Evolutionary conservation across 176 grass and related monocot species (phyloP).

Genomic region (Urochloa ruziziensis): DNA sequence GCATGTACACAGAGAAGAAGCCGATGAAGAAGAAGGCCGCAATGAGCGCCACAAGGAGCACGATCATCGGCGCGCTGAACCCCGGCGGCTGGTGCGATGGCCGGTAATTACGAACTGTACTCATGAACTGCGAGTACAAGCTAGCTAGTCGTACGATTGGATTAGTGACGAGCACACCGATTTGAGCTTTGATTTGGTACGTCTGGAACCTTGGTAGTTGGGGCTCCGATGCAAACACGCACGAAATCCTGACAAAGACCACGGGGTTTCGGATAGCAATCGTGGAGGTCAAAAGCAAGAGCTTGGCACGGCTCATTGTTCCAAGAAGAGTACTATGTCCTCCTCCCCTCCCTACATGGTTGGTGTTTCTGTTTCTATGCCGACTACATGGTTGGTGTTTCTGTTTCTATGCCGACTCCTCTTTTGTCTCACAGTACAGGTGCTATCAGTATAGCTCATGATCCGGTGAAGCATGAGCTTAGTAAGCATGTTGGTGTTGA

Average conservation of each 20-base stretch:
- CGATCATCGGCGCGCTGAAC: constrained; percentile 65
- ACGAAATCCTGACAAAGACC: not conserved
- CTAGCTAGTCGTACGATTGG: no score
- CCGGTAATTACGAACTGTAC: not conserved
- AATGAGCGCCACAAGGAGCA: constrained; percentile 72
- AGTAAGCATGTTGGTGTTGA: no score
- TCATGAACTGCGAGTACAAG: no score
- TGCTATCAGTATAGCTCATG: no score
- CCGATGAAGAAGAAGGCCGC: constrained; percentile 59
- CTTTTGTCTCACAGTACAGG: no score
- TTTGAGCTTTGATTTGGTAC: not conserved
- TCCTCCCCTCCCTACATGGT: no score
- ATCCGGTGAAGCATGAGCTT: no score
- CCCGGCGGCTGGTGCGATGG: constrained; percentile 1
- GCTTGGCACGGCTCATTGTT: not conserved
- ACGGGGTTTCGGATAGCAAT: not conserved
- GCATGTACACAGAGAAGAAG: constrained; percentile 78
- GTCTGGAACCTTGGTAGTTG: not conserved
- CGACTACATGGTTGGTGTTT: no score
- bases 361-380: no score
- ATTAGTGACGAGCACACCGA: not conserved
- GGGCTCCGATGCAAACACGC: not conserved
- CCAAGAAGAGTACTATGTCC: no score
- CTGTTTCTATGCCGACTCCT: no score
- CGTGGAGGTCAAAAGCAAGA: not conserved